Evolutionary conservation across 2,329 filamentous ascomycete species (phyloP).

Genomic region (Aspergillus spinulosporus): DNA sequence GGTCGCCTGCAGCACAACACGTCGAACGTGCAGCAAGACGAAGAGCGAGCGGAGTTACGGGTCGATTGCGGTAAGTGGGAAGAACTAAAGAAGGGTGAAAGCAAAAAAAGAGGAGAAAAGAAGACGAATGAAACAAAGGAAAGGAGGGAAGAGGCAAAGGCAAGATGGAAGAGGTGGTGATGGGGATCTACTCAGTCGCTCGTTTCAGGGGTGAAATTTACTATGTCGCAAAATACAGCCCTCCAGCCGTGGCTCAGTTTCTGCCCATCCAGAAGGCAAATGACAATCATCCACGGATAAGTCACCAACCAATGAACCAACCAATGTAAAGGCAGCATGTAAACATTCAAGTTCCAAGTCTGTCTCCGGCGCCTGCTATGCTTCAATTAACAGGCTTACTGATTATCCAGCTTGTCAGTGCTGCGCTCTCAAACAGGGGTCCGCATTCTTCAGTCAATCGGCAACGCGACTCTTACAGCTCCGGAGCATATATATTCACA

Average conservation of each 20-base stretch:
- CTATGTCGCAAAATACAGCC: constrained; percentile 21
- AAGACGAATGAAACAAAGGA: constrained; percentile 2
- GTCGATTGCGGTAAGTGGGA: constrained; percentile 12
- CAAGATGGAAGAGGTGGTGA: constrained; percentile 18
- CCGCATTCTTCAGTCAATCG: constrained; percentile 2
- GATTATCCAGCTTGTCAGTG: constrained; percentile 5
- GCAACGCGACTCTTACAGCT: not conserved
- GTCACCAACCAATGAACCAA: not conserved
- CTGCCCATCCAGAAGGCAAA: not conserved
- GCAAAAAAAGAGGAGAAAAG: constrained; percentile 4
- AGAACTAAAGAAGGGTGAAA: not conserved
- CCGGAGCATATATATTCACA: not conserved
- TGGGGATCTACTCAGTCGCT: constrained; percentile 27
- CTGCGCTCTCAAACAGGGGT: constrained; percentile 9
- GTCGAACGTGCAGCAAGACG: constrained; percentile 26
- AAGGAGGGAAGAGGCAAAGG: constrained; percentile 9
- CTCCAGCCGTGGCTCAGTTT: constrained; percentile 18
- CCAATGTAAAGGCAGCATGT: not conserved
- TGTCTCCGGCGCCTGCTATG: not conserved
- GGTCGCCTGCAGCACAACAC: constrained; percentile 26
- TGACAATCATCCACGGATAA: not conserved
- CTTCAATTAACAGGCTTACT: not conserved
- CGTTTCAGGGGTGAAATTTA: constrained; percentile 28
- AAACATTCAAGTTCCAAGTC: not conserved
- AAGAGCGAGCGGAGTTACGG: constrained; percentile 13